Base-by-base conservation (phyloP, 164 flowering plant genomes). In the Kingdonia uniflora region DNA sequence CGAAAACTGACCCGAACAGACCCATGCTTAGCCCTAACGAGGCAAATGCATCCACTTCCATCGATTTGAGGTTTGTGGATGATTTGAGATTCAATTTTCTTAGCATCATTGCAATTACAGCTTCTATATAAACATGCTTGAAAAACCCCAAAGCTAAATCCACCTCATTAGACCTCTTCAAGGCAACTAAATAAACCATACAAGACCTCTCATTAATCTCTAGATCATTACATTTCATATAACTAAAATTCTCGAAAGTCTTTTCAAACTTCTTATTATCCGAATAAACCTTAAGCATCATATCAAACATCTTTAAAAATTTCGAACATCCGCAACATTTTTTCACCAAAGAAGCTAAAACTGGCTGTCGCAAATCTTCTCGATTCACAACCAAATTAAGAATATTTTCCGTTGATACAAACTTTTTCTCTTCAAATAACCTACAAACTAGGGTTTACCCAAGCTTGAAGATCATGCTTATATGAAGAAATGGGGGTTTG, bases 201-300 rank as follows among this genome's bases (percentile, higher is more conserved):
- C 87, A 85, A 29, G 85, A 65, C 59, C 79, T 74, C 57, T 76
- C 80, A 60, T 77, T 73, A 42, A 79, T 56, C 54, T 49, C 58
- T 54, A 76, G 61, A 35, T 69, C 71, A 38, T 61, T 64, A 6
- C 38, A 68, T 43, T 55, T 64, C 86, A 75, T 71, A 42, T 70
- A 59, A 25, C 77, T 78, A 57, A 84, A 80, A n/a, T 57, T 58
- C 60, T 72, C 71, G 19, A 59, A 54, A 17, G 75, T 80, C 48
- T 67, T 60, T 15, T 65, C 61, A 43, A 76, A 75, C 65, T 54
- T 65, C 24, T 49, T 53, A 38, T 54, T 65, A 42, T 81, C 83
- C 17, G 81, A 72, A 63, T 75, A 84, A 62, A 81, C 70, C 59
- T 76, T 67, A 19, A 87, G 70, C 45, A 84, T 52, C 73, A 69